These are phyloP conservation scores for Colletotrichum trifolii DNA, from an alignment of 2,329 filamentous ascomycete species.

Conservation along the genomic window DNA sequence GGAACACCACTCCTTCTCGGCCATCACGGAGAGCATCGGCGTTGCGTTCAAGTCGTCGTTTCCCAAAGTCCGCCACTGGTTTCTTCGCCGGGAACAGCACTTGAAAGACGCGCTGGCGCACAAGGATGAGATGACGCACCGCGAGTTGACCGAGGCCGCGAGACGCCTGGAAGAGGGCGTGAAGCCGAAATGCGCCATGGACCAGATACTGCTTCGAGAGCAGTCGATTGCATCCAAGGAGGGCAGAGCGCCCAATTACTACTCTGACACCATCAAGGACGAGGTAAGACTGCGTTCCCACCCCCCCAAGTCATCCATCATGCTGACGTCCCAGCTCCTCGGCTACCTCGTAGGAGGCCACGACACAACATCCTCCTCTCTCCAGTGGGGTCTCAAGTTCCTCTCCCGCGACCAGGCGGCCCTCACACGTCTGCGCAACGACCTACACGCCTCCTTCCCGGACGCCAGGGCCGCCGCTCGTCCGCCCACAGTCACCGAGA, in stretches of 20 bases:
- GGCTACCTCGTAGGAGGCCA: slow-evolving; percentile 43
- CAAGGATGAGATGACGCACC: not conserved
- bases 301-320: not conserved
- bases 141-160: slow-evolving; percentile 19
- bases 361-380: slow-evolving; percentile 40
- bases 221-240: slow-evolving; percentile 44
- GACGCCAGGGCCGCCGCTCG: slow-evolving; percentile 35
- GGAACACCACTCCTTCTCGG: not conserved
- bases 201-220: slow-evolving; percentile 49
- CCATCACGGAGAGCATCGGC: slow-evolving; percentile 4
- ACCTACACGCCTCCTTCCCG: slow-evolving; percentile 35
- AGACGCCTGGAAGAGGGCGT: slow-evolving; percentile 10
- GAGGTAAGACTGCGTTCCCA: slow-evolving; percentile 42
- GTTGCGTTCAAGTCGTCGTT: not conserved
- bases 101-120: not conserved
- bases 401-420: slow-evolving; percentile 34
- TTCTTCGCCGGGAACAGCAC: not conserved
- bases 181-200: slow-evolving; percentile 39
- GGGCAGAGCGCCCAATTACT: slow-evolving; percentile 43
- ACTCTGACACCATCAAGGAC: slow-evolving; percentile 44
- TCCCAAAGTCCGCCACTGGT: not conserved
- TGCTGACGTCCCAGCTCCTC: slow-evolving; percentile 36
- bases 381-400: slow-evolving; percentile 41
- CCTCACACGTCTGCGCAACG: slow-evolving; percentile 43
- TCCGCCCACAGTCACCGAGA: slow-evolving; percentile 38